Evolutionary conservation across 805 yeast species (phyloP), one percentile per base, ranked within the genome.

Genomic region (Yarrowia keelungensis): DNA sequence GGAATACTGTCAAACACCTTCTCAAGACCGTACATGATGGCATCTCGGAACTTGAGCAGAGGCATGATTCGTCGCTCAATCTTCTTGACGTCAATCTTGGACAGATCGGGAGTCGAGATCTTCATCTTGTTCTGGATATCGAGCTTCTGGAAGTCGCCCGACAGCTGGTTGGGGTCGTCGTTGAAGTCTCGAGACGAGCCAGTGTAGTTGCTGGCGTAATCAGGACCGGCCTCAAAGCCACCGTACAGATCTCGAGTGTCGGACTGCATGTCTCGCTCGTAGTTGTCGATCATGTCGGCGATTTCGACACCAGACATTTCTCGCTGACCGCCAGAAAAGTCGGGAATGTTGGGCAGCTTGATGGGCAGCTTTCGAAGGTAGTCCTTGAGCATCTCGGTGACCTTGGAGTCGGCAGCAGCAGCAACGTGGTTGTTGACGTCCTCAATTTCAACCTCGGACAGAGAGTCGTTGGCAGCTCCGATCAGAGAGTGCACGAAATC

Each of bases 401-500:
- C 67, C 19, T 39, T 36, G 35, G 66, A 26, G 32, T 49, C 50
- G 5, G 50, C 50, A 11, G 72, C 69, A n/a, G 68, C 59, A 14
- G 51, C 54, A 8, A 72, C 38, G 12, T 72, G 68, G 38, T 70
- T 69, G 35, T 73, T 54, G 22, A 73, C 53, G 32, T 72, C 74
- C 36, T 56, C 70, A 12, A 72, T 58, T 56, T 72, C 73, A 8
- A 73, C 72, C 59, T 72, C 72, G 16, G 73, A 70, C 22, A 72
- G 69, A 32, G 70, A 70, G 39, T 72, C 73, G 64, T 71, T 71
- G 35, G 73, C 73, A 32, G 71, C 73, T 22, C 74, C 74, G 15
- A 73, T 67, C 39, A 73, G 36, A 4, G 75, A 73, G 45, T 72
- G 75, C 38, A 73, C 49, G 54, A 73, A 73, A 46, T 73, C 75